Evolutionary conservation across 1,284 basidiomycete genomes (phyloP), one percentile per base, ranked within the genome.

Genomic region (Vanrija sp.): DNA sequence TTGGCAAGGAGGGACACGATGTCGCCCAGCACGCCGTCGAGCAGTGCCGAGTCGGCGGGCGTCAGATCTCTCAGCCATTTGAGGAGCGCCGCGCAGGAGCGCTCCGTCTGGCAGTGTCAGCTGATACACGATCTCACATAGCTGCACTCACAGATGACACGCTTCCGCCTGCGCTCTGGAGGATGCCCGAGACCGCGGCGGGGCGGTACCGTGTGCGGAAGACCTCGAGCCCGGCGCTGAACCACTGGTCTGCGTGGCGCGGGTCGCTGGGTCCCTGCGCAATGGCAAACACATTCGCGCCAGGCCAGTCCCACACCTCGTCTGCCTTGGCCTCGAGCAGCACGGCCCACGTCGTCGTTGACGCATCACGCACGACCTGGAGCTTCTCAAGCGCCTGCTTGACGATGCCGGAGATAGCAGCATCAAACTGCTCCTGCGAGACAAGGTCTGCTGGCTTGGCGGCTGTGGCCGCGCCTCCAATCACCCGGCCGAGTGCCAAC

Each of bases 371-470:
- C 27, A 98, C 88, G 63, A 88, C 89, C 68, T 97, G 93, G 23
- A 98, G 83, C 59, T 92, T 81, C 73, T 98, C 95, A 16, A 90
- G 84, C 7, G 88, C 87, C 69, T 96, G 91, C 73, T 92, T 96
- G 54, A 92, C 78, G 47, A 94, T 82, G 0, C 84, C 85, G 3
- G 80, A 82, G 41, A 88, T 68, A 10, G 81, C 79, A n/a, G 74
- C 65, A 54, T 84, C 80, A 71, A 83, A 86, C 48, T 76, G 78
- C n/a, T 75, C 66, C 15, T 83, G 75, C 14, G 86, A 81, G 22
- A 91, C 37, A 4, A 52, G 47, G 2, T 45, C n/a, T 1, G 20
- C 18, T 0, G 75, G 67, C 23, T 77, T 71, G 52, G 46, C 23
- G 23, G 37, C 12, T 3, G 8, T 3, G 0, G 53, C 59, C 6